A percentile compares a stretch with the other conserved stretches of the same genome.
phyloP scores from a whole-genome alignment of 306 rosid genomes.

The Pueraria montana region DNA sequence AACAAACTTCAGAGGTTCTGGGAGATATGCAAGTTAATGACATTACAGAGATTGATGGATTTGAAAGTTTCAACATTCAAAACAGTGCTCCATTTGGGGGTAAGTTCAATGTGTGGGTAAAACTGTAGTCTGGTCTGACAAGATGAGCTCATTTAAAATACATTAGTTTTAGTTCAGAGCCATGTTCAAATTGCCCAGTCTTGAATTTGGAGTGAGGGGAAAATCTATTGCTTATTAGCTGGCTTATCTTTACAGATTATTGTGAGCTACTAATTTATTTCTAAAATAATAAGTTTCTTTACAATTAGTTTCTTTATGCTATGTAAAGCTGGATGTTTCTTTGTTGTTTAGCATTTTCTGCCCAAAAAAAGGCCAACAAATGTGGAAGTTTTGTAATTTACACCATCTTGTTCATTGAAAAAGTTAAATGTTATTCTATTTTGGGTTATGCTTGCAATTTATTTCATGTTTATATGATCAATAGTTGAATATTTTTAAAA shows the following conservation, averaged over 20 bases:
- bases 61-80: constrained; percentile 51
- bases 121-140: constrained; percentile 33
- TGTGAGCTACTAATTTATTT: constrained; percentile 18
- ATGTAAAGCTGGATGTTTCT: constrained; percentile 29
- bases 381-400: constrained; percentile 34
- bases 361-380: constrained; percentile 10
- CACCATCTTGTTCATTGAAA: not conserved
- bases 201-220: constrained; percentile 28
- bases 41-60: constrained; percentile 47
- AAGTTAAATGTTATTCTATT: constrained; percentile 29
- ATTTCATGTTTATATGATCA: constrained; percentile 22
- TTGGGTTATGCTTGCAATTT: constrained; percentile 30
- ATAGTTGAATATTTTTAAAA: constrained; percentile 6
- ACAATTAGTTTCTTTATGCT: constrained; percentile 18
- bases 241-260: constrained; percentile 28
- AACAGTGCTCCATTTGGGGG: constrained; percentile 61
- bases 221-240: constrained; percentile 22
- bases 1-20: constrained; percentile 53
- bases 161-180: constrained; percentile 24
- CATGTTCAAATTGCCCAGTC: constrained; percentile 38
- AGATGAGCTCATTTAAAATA: constrained; percentile 37
- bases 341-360: constrained; percentile 13
- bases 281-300: constrained; percentile 38
- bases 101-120: constrained; percentile 46
- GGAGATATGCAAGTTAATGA: constrained; percentile 51